Base-by-base conservation (phyloP, 1,284 basidiomycete species). In the Malassezia cuniculi region DNA sequence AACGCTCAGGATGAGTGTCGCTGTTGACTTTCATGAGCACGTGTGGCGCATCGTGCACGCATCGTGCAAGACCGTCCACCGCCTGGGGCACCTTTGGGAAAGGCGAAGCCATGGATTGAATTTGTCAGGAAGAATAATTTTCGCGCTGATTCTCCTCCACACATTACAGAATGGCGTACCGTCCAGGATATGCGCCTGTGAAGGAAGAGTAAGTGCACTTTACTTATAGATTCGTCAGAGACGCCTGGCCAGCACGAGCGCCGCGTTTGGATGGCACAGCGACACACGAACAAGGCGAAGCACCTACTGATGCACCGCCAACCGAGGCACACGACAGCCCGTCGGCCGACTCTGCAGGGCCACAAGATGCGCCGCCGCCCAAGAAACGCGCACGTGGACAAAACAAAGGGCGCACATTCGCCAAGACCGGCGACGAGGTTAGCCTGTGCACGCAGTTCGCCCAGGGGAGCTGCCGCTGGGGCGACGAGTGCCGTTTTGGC, bases 61-160 rank as follows among this genome's bases (percentile, higher is more conserved):
- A 42, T 11, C 50, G 47, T 36, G 46, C 43, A 33, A 48, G 52
- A 11, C 41, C 32, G 20, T 53, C 50, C 34, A 53, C 39, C 26
- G 47, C 43, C 40, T 54, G 36, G 12, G 57, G 50, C 34, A 56
- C 50, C 20, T 21, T 15, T 17, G 60, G 58, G 31, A 63, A 63
- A 11, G 60, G 60, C 31, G 60, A 55, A 16, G 60, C 60, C 60
- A 63, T 63, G 47, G 48, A 51, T n/a, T n/a, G n/a, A n/a, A n/a
- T n/a, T n/a, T n/a, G n/a, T n/a, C n/a, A n/a, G n/a, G n/a, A n/a
- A n/a, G n/a, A n/a, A n/a, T n/a, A n/a, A n/a, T n/a, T n/a, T n/a
- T n/a, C n/a, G n/a, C n/a, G n/a, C n/a, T n/a, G n/a, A n/a, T n/a
- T n/a, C n/a, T n/a, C n/a, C n/a, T n/a, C n/a, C n/a, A n/a, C n/a